Conservation (phyloP, 495 filamentous ascomycete species). For the Tuber borchii region DNA sequence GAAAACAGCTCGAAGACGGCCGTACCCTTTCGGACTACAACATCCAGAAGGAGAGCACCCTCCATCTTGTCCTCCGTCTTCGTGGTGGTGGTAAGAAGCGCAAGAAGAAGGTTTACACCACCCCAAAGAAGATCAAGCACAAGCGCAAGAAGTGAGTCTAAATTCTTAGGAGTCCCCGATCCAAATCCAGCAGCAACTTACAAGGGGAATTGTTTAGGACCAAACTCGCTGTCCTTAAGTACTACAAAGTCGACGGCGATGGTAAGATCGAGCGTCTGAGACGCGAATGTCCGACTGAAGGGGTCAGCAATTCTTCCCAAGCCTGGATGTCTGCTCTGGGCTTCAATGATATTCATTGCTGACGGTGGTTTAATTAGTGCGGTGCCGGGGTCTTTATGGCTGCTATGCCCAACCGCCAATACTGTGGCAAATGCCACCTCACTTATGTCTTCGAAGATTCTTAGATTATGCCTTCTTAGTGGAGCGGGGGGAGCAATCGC, state of each 20-base stretch:
- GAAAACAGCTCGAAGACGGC: conserved; percentile 99
- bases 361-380: conserved; percentile 55
- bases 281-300: conserved; percentile 87
- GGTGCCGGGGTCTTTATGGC: conserved; percentile 99
- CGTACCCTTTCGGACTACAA: conserved; percentile 99
- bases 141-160: conserved; percentile 74
- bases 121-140: conserved; percentile 99
- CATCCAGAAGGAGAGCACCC: conserved; percentile 99
- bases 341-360: background rate
- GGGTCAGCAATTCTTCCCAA: conserved; percentile 54
- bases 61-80: conserved; percentile 95
- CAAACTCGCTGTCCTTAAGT: conserved; percentile 99
- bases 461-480: conserved; percentile 13
- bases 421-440: conserved; percentile 98
- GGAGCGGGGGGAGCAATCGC: conserved; percentile 11
- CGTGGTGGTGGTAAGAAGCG: conserved; percentile 98
- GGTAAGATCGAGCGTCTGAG: conserved; percentile 99
- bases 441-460: conserved; percentile 91
- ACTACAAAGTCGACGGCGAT: conserved; percentile 99
- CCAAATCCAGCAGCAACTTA: background rate
- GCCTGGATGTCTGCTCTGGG: background rate
- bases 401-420: conserved; percentile 98
- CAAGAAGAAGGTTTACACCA: conserved; percentile 99
- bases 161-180: background rate
- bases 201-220: conserved; percentile 52